A percentile compares a stretch with the other conserved stretches of the same genome.
phyloP scores from a whole-genome alignment of 1,284 basidiomycete genomes.

The Cryptococcus sp. region DNA sequence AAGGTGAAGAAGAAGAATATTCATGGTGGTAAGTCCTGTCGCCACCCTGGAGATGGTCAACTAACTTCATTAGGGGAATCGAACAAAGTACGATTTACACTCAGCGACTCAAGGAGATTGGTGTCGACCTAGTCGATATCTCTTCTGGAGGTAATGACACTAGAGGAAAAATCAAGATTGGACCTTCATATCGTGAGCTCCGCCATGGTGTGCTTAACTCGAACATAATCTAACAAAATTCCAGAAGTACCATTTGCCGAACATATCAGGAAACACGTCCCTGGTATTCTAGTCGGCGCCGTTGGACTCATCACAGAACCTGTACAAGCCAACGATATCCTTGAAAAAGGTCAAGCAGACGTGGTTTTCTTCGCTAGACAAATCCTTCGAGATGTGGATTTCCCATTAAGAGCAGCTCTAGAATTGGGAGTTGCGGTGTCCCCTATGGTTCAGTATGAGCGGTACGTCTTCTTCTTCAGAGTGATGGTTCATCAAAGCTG shows the following conservation, averaged over 20 bases:
- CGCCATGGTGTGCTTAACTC: background rate
- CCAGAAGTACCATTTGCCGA: constrained; percentile 65
- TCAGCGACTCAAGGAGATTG: constrained; percentile 57
- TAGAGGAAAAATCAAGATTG: constrained; percentile 56
- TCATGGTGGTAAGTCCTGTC: constrained; percentile 41
- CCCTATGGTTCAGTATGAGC: constrained; percentile 44
- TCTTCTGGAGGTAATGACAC: constrained; percentile 65
- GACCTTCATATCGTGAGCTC: constrained; percentile 61
- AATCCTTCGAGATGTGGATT: constrained; percentile 45
- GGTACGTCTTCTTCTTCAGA: constrained; percentile 11
- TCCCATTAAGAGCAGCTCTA: constrained; percentile 42
- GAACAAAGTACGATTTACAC: constrained; percentile 65
- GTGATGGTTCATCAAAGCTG: background rate
- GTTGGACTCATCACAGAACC: constrained; percentile 72
- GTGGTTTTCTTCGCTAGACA: constrained; percentile 65
- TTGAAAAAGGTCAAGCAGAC: constrained; percentile 64
- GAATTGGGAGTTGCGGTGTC: constrained; percentile 41
- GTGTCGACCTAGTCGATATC: constrained; percentile 68
- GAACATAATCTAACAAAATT: constrained; percentile 2
- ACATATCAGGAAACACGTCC: constrained; percentile 61
- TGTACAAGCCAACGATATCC: constrained; percentile 60
- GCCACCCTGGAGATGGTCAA: too few species aligned
- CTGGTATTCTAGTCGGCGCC: constrained; percentile 56
- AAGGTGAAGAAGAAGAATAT: constrained; percentile 53
- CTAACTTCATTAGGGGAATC: constrained; percentile 57